phyloP scores from a whole-genome alignment of 2,329 filamentous ascomycete genomes.

The Cylindrodendrum hubeiense region DNA sequence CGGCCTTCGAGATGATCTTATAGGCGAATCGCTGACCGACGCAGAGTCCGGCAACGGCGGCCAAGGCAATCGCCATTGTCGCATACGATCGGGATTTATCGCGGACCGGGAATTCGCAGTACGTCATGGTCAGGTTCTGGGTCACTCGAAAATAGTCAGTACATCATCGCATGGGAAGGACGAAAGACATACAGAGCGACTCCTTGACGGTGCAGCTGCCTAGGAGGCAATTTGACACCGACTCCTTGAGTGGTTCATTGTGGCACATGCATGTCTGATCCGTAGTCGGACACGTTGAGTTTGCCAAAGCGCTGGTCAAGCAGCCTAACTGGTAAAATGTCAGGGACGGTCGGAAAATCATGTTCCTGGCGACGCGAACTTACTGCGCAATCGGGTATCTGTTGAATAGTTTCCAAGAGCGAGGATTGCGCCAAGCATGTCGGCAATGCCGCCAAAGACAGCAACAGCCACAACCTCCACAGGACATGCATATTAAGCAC shows the following conservation, averaged over 20 bases:
- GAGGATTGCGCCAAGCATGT: background rate
- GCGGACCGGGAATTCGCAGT: constrained; percentile 26
- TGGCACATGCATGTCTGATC: background rate
- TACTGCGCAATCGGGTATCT: background rate
- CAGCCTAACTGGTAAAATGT: background rate
- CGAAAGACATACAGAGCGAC: background rate
- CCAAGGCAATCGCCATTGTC: constrained; percentile 33
- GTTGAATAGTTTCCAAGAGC: background rate
- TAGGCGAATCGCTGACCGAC: constrained; percentile 50
- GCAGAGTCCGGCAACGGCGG: constrained; percentile 50
- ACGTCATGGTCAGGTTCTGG: constrained; percentile 30
- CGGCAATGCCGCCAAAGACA: background rate
- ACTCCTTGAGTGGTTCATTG: background rate
- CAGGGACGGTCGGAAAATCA: background rate
- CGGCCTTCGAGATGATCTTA: constrained; percentile 43
- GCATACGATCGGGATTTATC: constrained; percentile 31
- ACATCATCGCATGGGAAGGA: background rate
- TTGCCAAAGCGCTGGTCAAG: background rate
- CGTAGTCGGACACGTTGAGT: background rate
- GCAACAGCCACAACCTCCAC: background rate
- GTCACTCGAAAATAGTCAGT: constrained; percentile 7
- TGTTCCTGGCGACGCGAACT: background rate
- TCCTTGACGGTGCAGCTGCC: background rate
- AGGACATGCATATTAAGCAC: background rate
- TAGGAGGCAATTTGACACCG: background rate